Percentiles rank a stretch among this genome's conserved stretches.
These are phyloP conservation scores for Kodamaea kaohsiungensis DNA, from an alignment of 805 yeast species.

Conservation along the genomic window DNA sequence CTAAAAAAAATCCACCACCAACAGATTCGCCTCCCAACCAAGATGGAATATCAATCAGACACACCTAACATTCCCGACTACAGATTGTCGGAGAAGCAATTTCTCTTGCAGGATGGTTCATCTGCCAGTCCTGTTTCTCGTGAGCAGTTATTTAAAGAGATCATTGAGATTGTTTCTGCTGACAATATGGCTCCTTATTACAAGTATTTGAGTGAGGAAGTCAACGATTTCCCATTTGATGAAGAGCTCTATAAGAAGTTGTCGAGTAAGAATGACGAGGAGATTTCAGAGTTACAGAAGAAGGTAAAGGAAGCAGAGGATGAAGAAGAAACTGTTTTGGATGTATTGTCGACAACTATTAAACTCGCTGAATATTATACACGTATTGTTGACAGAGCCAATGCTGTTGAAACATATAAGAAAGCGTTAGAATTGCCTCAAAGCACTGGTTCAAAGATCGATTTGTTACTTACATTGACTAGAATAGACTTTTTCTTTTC, in stretches of 20 bases:
- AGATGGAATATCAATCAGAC: constrained; percentile 43
- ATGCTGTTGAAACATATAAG: constrained; percentile 65
- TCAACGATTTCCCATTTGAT: constrained; percentile 56
- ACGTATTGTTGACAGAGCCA: constrained; percentile 73
- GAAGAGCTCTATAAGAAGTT: constrained; percentile 54
- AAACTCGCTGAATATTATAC: constrained; percentile 88
- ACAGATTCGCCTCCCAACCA: constrained; percentile 6
- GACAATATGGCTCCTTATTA: constrained; percentile 84
- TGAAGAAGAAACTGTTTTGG: constrained; percentile 86
- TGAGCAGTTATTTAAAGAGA: constrained; percentile 22
- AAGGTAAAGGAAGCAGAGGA: constrained; percentile 55
- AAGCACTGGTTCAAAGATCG: constrained; percentile 88
- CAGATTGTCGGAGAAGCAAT: constrained; percentile 77
- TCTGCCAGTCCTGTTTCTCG: constrained; percentile 3
- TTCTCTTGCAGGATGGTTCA: constrained; percentile 43
- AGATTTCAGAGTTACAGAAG: constrained; percentile 53
- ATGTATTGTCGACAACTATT: constrained; percentile 72
- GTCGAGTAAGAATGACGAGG: constrained; percentile 52
- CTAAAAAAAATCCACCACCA: background rate
- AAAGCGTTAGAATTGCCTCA: constrained; percentile 79
- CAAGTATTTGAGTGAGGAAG: constrained; percentile 50
- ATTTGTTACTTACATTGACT: constrained; percentile 74
- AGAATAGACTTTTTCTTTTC: constrained; percentile 89
- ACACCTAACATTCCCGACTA: constrained; percentile 75
- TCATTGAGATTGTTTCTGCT: constrained; percentile 54